Percentiles rank a stretch among this genome's conserved stretches.
Conservation (phyloP, 179 eudicot species). For the Actinidia arguta region DNA sequence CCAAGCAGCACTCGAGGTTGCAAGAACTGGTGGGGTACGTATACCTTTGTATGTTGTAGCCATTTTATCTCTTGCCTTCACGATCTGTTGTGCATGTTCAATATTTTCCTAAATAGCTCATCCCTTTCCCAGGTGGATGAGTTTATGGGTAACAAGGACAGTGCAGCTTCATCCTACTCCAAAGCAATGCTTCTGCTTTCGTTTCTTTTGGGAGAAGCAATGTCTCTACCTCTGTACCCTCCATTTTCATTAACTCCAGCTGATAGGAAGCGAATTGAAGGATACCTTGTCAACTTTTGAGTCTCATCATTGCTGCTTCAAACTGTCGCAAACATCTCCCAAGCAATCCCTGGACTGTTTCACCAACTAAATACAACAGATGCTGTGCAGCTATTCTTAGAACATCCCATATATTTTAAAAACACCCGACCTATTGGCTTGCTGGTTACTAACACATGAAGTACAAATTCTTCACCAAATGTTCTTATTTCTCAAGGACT, state of each 20-base stretch:
- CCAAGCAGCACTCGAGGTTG: slow-evolving; percentile 48
- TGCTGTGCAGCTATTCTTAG: slow-evolving; percentile 32
- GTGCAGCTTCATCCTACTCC: slow-evolving; percentile 44
- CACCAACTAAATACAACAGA: slow-evolving; percentile 40
- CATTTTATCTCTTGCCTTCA: neutral
- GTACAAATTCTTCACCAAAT: no score
- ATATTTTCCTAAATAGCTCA: no score
- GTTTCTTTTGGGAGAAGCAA: slow-evolving; percentile 52
- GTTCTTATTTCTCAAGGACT: no score
- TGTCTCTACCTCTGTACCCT: slow-evolving; percentile 45
- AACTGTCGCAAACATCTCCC: slow-evolving; percentile 19
- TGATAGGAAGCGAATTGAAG: slow-evolving; percentile 33
- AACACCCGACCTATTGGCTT: no score
- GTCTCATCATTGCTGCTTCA: slow-evolving; percentile 24
- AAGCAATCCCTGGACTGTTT: slow-evolving; percentile 27
- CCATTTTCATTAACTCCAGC: slow-evolving; percentile 38
- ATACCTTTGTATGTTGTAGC: neutral
- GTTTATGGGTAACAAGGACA: slow-evolving; percentile 37
- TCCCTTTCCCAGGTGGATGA: slow-evolving; percentile 44
- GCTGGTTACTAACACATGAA: no score
- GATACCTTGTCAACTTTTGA: slow-evolving; percentile 46
- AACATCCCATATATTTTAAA: no score
- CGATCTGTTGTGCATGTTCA: neutral
- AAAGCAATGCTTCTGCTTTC: slow-evolving; percentile 48
- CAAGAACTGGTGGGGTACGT: slow-evolving; percentile 57